Conservation (phyloP, 495 filamentous ascomycete genomes). For the Articulospora tetracladia region DNA sequence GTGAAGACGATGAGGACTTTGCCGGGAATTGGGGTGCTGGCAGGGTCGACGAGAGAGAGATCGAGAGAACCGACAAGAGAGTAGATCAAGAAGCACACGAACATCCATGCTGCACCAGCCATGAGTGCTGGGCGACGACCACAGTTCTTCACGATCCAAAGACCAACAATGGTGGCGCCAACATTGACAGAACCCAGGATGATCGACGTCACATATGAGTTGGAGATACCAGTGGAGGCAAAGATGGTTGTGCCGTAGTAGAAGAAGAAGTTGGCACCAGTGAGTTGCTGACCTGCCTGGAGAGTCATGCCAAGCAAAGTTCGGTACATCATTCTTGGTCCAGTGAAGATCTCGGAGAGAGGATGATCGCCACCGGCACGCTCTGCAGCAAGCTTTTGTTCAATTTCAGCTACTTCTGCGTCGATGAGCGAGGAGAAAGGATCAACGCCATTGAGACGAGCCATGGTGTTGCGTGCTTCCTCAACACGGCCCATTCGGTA, state of each 20-base stretch:
- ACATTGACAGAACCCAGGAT: conserved; percentile 76
- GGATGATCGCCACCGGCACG: conserved; percentile 30
- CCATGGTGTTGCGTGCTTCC: conserved; percentile 65
- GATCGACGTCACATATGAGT: conserved; percentile 69
- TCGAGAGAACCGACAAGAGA: conserved; percentile 63
- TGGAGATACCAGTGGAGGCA: conserved; percentile 58
- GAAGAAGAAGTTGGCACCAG: conserved; percentile 78
- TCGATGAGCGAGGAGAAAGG: conserved; percentile 58
- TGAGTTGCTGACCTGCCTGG: conserved; percentile 65
- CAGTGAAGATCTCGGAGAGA: conserved; percentile 23
- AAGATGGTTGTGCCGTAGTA: conserved; percentile 79
- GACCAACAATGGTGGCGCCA: conserved; percentile 63
- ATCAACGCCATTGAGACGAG: conserved; percentile 65
- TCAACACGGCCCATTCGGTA: conserved; percentile 63
- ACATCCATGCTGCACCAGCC: conserved; percentile 64
- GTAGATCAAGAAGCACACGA: conserved; percentile 57
- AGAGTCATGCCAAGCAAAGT: conserved; percentile 62
- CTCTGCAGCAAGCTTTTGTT: conserved; percentile 49
- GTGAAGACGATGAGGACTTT: conserved; percentile 72
- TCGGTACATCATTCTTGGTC: conserved; percentile 63
- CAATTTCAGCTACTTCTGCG: conserved; percentile 70
- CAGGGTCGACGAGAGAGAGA: conserved; percentile 40
- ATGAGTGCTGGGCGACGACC: conserved; percentile 67
- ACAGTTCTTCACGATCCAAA: conserved; percentile 68
- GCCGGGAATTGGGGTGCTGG: conserved; percentile 49